Evolutionary conservation across 495 filamentous ascomycete species (phyloP).

Genomic region (Massariosphaeria phaeospora): DNA sequence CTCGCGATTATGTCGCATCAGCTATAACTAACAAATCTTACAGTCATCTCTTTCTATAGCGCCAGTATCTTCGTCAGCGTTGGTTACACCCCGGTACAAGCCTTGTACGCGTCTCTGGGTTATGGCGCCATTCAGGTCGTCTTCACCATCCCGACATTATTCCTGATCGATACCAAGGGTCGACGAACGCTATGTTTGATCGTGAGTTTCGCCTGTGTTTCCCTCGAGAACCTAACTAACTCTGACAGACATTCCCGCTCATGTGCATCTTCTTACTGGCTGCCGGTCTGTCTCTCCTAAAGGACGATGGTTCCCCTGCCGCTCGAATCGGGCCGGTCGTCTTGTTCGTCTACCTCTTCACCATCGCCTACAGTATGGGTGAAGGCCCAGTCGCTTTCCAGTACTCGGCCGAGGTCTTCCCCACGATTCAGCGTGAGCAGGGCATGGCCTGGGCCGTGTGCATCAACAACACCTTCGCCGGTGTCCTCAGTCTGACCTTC

Average conservation of each 20-base stretch:
- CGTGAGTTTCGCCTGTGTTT: not conserved
- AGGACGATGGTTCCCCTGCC: not conserved
- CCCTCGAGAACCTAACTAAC: not conserved
- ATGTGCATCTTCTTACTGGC: conserved; percentile 36
- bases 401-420: conserved; percentile 58
- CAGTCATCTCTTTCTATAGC: conserved; percentile 44
- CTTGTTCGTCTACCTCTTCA: conserved; percentile 43
- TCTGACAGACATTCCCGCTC: conserved; percentile 33
- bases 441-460: conserved; percentile 45
- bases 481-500: conserved; percentile 55
- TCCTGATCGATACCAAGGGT: conserved; percentile 50
- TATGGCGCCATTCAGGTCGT: conserved; percentile 61
- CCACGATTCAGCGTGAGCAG: conserved; percentile 40
- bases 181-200: conserved; percentile 43
- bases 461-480: conserved; percentile 39
- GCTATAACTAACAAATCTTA: conserved; percentile 30
- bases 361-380: conserved; percentile 52
- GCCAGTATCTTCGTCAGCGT: conserved; percentile 58
- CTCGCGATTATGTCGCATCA: conserved; percentile 45
- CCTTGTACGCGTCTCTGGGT: conserved; percentile 52
- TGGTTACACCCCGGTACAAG: conserved; percentile 43
- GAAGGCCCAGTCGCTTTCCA: conserved; percentile 55
- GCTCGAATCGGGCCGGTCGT: conserved; percentile 47
- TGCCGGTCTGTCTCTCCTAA: conserved; percentile 31
- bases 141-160: conserved; percentile 61